phyloP scores from a whole-genome alignment of 768 basidiomycete genomes.

The Lentinula sp. region DNA sequence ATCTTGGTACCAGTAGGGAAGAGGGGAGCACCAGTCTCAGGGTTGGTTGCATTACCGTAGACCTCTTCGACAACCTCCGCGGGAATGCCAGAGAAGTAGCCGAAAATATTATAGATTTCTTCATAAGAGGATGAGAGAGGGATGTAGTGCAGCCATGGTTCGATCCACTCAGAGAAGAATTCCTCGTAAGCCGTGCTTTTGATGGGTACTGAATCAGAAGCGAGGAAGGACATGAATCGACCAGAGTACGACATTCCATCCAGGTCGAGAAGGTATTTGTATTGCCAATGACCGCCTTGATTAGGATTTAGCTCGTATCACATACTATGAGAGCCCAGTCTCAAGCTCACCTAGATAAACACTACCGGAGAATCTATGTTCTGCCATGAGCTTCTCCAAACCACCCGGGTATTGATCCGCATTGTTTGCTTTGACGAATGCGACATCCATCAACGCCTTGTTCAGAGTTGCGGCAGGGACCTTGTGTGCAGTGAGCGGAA shows the following conservation, averaged over 20 bases:
- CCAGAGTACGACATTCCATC: conserved; percentile 78
- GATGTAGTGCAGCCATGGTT: conserved; percentile 91
- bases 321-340: too few relatives aligned
- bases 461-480: conserved; percentile 48
- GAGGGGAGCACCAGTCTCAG: neutral
- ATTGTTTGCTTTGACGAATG: conserved; percentile 54
- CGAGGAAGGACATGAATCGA: conserved; percentile 55
- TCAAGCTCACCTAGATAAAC: conserved; percentile 57
- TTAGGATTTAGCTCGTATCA: neutral
- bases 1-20: neutral
- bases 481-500: neutral
- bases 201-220: conserved; percentile 60
- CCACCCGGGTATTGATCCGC: conserved; percentile 73
- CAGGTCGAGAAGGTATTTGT: conserved; percentile 64
- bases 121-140: conserved; percentile 81
- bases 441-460: conserved; percentile 62
- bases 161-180: conserved; percentile 68
- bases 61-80: conserved; percentile 29
- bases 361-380: conserved; percentile 66
- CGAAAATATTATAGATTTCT: conserved; percentile 91
- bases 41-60: neutral
- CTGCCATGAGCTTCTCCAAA: conserved; percentile 50
- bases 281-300: conserved; percentile 52
- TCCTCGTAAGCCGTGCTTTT: conserved; percentile 71
- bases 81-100: conserved; percentile 88